A percentile compares a stretch with the other conserved stretches of the same genome.
These are phyloP conservation scores for Podila clonocystis DNA, from an alignment of 192 early-diverging fungal genomes.

Conservation along the genomic window DNA sequence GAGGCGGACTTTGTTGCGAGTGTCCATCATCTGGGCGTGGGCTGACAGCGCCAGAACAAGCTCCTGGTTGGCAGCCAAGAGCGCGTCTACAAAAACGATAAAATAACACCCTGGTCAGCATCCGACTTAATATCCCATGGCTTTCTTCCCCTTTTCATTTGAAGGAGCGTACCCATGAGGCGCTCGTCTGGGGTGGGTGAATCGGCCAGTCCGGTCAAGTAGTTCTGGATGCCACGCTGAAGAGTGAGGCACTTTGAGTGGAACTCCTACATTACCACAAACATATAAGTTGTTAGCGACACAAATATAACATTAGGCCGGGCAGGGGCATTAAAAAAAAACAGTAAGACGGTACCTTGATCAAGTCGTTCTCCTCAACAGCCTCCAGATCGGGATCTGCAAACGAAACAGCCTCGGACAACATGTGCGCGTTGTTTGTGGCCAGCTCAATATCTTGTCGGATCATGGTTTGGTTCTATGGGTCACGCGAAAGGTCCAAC, in stretches of 20 bases:
- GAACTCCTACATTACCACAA: conserved; percentile 6
- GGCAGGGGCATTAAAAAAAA: neutral
- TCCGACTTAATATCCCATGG: neutral
- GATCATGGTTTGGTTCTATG: conserved; percentile 38
- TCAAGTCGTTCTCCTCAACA: conserved; percentile 4
- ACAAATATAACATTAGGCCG: neutral
- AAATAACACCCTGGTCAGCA: neutral
- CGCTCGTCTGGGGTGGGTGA: neutral
- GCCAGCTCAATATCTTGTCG: conserved; percentile 13
- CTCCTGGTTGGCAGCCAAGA: conserved; percentile 49
- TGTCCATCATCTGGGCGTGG: conserved; percentile 54
- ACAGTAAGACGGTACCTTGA: neutral
- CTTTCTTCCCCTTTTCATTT: neutral
- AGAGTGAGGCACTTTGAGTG: conserved; percentile 17
- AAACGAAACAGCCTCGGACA: conserved; percentile 1
- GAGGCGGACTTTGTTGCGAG: neutral
- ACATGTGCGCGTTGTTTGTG: neutral
- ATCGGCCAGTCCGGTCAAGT: neutral
- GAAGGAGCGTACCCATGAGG: conserved; percentile 10
- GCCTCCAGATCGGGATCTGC: conserved; percentile 2
- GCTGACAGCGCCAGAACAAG: conserved; percentile 40
- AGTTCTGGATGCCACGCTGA: conserved; percentile 7
- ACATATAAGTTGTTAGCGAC: neutral
- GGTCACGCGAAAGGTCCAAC: neutral
- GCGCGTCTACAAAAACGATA: conserved; percentile 20